These are phyloP conservation scores for Phytopythium aichiense DNA, from an alignment of 352 stramenopile genomes.

Conservation along the genomic window DNA sequence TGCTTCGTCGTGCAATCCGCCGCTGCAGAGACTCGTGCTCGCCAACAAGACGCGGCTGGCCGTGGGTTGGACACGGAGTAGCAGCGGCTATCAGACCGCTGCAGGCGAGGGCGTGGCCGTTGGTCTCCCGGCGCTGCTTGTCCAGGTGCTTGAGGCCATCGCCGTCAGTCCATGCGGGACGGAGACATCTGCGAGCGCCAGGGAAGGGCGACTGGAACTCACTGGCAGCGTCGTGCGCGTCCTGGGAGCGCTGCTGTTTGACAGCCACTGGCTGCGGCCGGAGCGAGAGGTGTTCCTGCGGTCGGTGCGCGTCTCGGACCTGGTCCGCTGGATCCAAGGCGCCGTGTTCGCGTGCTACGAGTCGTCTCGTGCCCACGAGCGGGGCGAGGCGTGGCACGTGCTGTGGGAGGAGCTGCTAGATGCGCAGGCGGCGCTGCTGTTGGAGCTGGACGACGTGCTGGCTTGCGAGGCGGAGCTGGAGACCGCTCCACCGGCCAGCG, in stretches of 20 bases:
- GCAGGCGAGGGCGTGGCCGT: constrained; percentile 14
- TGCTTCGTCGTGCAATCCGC: constrained; percentile 22
- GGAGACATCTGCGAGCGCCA: neutral
- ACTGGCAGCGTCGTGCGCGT: constrained; percentile 13
- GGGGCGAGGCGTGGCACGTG: constrained; percentile 3
- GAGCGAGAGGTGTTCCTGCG: constrained; percentile 12
- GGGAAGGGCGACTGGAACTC: constrained; percentile 11
- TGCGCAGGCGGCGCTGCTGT: constrained; percentile 35
- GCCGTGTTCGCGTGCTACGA: constrained; percentile 2
- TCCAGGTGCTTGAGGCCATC: neutral
- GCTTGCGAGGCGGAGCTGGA: constrained; percentile 15
- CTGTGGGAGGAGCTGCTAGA: constrained; percentile 42
- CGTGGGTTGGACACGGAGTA: neutral
- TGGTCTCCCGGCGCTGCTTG: constrained; percentile 2
- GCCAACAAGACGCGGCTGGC: constrained; percentile 32
- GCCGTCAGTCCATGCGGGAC: neutral
- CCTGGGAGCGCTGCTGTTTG: constrained; percentile 21
- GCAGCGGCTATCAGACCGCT: neutral
- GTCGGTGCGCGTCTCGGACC: constrained; percentile 8
- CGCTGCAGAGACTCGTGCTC: constrained; percentile 52
- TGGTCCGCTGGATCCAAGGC: constrained; percentile 16
- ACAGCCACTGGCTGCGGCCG: constrained; percentile 16
- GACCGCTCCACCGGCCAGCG: neutral
- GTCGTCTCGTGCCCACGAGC: neutral
- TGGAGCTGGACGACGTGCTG: constrained; percentile 40